Conservation (phyloP, 495 filamentous ascomycete genomes). For the Pyrenula massariospora region DNA sequence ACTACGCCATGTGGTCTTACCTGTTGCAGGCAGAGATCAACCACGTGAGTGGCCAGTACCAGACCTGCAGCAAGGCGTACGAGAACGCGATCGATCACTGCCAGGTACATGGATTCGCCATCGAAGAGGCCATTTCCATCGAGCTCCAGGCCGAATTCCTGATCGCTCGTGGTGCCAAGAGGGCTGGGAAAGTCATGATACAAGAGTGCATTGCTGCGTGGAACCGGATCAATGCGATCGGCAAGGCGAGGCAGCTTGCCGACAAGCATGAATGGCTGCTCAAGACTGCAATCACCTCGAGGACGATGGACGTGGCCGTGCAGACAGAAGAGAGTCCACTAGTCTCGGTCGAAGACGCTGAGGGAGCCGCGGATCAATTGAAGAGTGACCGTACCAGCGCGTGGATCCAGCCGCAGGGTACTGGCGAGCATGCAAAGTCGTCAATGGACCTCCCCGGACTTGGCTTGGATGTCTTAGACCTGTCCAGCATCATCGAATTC, state of each 20-base stretch:
- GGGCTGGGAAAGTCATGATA: conserved; percentile 61
- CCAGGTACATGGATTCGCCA: conserved; percentile 59
- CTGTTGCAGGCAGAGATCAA: conserved; percentile 61
- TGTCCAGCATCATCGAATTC: conserved; percentile 76
- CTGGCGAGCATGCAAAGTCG: conserved; percentile 16
- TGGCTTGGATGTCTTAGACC: conserved; percentile 67
- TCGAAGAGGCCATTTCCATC: conserved; percentile 72
- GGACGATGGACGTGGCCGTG: conserved; percentile 55
- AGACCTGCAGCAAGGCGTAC: conserved; percentile 49
- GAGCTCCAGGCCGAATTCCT: conserved; percentile 66
- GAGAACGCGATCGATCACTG: conserved; percentile 74
- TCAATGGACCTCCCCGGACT: conserved; percentile 33
- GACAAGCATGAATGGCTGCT: conserved; percentile 63
- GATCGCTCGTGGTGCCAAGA: conserved; percentile 53
- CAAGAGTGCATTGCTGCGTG: conserved; percentile 65
- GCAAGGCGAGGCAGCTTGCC: conserved; percentile 59
- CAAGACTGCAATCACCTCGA: conserved; percentile 47
- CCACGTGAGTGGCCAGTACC: conserved; percentile 53
- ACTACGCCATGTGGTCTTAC: conserved; percentile 68
- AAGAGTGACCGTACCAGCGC: conserved; percentile 49
- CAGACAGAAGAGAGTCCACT: conserved; percentile 49
- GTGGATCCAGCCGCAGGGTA: conserved; percentile 61
- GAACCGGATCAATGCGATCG: conserved; percentile 59
- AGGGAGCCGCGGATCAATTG: conserved; percentile 24
- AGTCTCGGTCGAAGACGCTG: background rate